Evolutionary conservation across 495 filamentous ascomycete species (phyloP), one percentile per base, ranked within the genome.

Genomic region (Rostrohypoxylon terebratum): DNA sequence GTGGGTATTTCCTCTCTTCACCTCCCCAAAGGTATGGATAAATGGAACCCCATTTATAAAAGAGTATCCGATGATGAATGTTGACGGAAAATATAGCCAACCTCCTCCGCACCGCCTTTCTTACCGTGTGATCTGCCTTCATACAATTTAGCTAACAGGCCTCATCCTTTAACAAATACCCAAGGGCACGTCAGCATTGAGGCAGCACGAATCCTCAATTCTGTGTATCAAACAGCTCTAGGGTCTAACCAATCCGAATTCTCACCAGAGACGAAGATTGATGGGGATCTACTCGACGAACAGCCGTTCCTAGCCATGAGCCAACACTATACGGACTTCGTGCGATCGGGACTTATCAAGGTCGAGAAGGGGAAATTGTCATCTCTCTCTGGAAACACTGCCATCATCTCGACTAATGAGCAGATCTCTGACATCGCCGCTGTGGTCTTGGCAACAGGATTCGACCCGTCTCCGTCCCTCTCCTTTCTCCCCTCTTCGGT

Each of bases 361-460:
- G 74, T 86, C 0, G 74, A 78, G 3, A 69, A 67, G 42, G 89
- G 89, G 7, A 83, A 82, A 63, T 57, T 82, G 0, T 61, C 75
- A 3, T 77, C 69, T 0, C 62, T 81, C 4, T 48, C 70, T 0
- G 80, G 78, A 28, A 77, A 53, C 2, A 68, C 81, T 3, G 80
- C 81, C 1, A 83, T 83, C 0, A 42, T 85, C 4, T 76, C 77
- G 8, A 23, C 62, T 2, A 67, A 77, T 16, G 81, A 80, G 1
- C 66, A 72, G 6, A 76, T 93, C 7, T 68, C 83, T 8, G 82
- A 91, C 38, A 81, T 96, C 25, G 88, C 88, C 5, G 87, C 87
- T 2, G 83, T 97, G 8, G 81, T 96, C 2, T 81, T 93, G 40
- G 93, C 92, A 4, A 96, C 93, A 0, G 94, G 94, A 0, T 97